Evolutionary conservation across 129 eudicot species (phyloP).

Genomic region (Rutidosis leptorrhynchoides): DNA sequence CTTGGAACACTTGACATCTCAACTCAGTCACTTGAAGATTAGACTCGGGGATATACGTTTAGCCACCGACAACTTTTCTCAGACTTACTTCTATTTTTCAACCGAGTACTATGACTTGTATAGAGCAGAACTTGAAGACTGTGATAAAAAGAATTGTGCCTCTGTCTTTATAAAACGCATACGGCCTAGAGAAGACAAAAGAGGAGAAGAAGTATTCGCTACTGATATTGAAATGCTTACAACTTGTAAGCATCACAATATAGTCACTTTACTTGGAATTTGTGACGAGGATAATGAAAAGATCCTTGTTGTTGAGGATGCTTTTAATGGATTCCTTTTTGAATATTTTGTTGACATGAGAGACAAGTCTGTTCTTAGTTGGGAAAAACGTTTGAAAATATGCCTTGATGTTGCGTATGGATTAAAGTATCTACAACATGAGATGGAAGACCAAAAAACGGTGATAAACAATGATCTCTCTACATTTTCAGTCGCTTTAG

Average conservation of each 20-base stretch:
- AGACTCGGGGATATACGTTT: too few relatives aligned
- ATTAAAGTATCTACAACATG: background rate
- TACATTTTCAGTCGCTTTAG: background rate
- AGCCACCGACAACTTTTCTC: background rate
- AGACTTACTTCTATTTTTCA: rapidly evolving
- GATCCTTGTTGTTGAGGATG: slow-evolving; percentile 1
- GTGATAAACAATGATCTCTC: slow-evolving; percentile 32
- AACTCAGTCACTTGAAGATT: too few relatives aligned
- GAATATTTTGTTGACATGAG: background rate
- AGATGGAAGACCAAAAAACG: background rate
- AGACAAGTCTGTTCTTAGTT: background rate
- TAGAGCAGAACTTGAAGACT: background rate
- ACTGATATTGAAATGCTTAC: background rate
- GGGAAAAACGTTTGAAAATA: background rate
- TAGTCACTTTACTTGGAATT: slow-evolving; percentile 1
- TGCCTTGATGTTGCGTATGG: slow-evolving; percentile 7
- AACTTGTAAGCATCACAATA: slow-evolving; percentile 2
- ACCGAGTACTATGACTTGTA: too few relatives aligned
- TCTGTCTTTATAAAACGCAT: background rate
- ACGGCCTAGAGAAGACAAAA: background rate
- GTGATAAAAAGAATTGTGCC: background rate
- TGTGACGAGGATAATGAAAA: background rate
- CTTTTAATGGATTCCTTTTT: background rate
- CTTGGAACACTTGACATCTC: background rate
- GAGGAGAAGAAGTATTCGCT: background rate